phyloP scores from a whole-genome alignment of 78 protist species.

The Chrysochromulina tobinii region DNA sequence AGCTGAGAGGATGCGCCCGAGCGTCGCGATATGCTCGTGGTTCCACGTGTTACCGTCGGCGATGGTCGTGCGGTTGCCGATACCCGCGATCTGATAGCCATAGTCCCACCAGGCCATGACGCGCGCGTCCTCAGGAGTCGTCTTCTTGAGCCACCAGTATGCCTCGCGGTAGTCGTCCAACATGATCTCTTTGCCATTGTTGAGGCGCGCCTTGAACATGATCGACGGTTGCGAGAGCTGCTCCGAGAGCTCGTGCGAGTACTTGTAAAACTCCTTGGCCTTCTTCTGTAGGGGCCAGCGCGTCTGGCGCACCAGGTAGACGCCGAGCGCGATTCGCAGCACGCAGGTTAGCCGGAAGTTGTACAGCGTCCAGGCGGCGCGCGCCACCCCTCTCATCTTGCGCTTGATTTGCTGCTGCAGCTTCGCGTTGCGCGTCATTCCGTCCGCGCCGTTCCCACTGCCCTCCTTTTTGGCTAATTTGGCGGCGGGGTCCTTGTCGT shows the following conservation, averaged over 20 bases:
- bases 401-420: too few species aligned
- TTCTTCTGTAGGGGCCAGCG: too few species aligned
- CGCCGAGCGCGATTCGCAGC: slow-evolving; percentile 5
- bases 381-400: too few species aligned
- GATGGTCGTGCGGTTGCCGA: slow-evolving; percentile 29
- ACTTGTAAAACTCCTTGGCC: background rate
- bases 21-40: slow-evolving; percentile 52
- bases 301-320: background rate
- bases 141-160: slow-evolving; percentile 48
- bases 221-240: slow-evolving; percentile 12
- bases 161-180: slow-evolving; percentile 36
- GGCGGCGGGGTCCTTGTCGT: too few species aligned
- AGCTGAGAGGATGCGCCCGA: slow-evolving; percentile 28
- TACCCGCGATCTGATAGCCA: slow-evolving; percentile 17
- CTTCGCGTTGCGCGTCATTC: too few species aligned
- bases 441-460: too few species aligned
- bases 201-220: background rate
- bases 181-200: background rate
- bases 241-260: background rate
- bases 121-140: slow-evolving; percentile 56
- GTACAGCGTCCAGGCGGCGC: background rate
- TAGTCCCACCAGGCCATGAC: slow-evolving; percentile 63
- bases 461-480: too few species aligned
- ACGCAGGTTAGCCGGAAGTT: background rate
- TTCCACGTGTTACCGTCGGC: slow-evolving; percentile 64